Conservation (phyloP, 1,284 basidiomycete genomes). For the Kalmanozyma brasiliensis region DNA sequence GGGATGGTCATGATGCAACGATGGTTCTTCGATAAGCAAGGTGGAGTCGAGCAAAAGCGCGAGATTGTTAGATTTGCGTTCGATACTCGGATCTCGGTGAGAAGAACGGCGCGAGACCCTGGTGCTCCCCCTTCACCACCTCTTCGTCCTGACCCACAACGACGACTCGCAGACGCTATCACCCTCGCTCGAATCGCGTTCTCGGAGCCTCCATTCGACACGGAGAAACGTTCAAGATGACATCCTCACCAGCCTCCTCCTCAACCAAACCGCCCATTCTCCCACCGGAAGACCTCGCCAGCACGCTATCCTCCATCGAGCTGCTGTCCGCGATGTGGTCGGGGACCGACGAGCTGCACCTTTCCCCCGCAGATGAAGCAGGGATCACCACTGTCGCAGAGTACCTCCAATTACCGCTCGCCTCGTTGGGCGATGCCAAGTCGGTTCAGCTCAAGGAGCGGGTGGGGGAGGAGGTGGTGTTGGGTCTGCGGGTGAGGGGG, state of each 20-base stretch:
- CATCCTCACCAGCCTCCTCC: neutral
- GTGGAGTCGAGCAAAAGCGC: no score
- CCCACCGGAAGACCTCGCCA: conserved; percentile 34
- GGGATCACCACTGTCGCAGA: conserved; percentile 17
- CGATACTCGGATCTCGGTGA: conserved; percentile 3
- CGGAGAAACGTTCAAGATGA: conserved; percentile 1
- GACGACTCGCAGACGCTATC: neutral
- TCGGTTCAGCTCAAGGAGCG: conserved; percentile 24
- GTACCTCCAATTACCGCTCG: conserved; percentile 37
- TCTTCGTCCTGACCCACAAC: conserved; percentile 1
- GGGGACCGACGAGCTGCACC: conserved; percentile 29
- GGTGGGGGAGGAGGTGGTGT: conserved; percentile 20
- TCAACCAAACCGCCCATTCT: conserved; percentile 14
- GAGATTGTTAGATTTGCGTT: neutral
- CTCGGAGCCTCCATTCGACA: no score
- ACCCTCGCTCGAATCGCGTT: no score
- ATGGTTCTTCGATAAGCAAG: no score
- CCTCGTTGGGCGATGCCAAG: conserved; percentile 10
- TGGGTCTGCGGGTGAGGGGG: conserved; percentile 29
- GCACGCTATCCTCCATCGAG: conserved; percentile 32
- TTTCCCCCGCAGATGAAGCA: conserved; percentile 12
- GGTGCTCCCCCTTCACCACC: neutral
- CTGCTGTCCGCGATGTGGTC: conserved; percentile 54
- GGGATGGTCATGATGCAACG: no score
- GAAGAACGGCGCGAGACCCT: conserved; percentile 4